Conservation (phyloP, 208 protist species). For the Trypanosomatidae sp. region DNA sequence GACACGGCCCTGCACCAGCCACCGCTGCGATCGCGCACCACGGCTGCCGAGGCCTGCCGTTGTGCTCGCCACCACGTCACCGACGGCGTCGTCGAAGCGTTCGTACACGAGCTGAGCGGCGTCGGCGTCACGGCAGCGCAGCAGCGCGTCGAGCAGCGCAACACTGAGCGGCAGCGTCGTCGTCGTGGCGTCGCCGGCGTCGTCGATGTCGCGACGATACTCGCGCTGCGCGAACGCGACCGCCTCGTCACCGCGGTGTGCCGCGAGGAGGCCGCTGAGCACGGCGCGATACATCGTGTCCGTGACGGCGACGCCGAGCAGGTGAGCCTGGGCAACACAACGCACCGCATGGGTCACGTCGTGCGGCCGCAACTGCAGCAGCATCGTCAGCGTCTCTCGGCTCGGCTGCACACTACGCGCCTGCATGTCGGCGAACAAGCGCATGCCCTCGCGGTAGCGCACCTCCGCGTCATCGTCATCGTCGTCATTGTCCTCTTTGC, state of each 20-base stretch:
- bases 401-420: constrained; percentile 56
- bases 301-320: constrained; percentile 59
- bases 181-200: constrained; percentile 36
- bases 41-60: constrained; percentile 45
- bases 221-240: constrained; percentile 53
- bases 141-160: constrained; percentile 60
- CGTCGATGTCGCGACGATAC: constrained; percentile 20
- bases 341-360: constrained; percentile 48
- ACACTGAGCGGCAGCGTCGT: constrained; percentile 40
- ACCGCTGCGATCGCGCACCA: constrained; percentile 50
- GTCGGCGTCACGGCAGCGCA: constrained; percentile 44
- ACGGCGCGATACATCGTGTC: constrained; percentile 70
- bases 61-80: constrained; percentile 31
- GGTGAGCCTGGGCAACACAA: constrained; percentile 61
- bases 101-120: constrained; percentile 51
- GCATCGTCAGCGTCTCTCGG: constrained; percentile 52
- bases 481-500: no score
- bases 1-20: constrained; percentile 77
- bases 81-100: constrained; percentile 41
- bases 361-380: constrained; percentile 35
- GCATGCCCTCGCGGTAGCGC: constrained; percentile 36
- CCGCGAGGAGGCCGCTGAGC: constrained; percentile 40
- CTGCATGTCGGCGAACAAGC: constrained; percentile 68
- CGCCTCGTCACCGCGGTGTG: constrained; percentile 64
- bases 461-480: background rate